Evolutionary conservation across 805 yeast species (phyloP).

Genomic region (Candida schatavii): DNA sequence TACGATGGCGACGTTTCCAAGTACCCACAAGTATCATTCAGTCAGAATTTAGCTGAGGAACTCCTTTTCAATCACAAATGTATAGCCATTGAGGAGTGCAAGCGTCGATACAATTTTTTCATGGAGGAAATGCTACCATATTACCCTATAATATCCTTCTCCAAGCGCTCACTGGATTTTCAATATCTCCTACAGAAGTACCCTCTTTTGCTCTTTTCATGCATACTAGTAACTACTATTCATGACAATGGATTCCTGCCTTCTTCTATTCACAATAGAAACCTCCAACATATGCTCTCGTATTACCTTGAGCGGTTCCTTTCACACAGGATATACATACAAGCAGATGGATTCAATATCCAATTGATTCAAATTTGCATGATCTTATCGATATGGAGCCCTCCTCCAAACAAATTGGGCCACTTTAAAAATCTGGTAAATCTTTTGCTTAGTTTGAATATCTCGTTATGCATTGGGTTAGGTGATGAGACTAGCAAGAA

Average conservation of each 20-base stretch:
- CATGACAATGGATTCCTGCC: conserved; percentile 28
- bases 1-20: background rate
- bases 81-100: conserved; percentile 31
- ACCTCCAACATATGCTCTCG: conserved; percentile 37
- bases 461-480: conserved; percentile 49
- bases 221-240: conserved; percentile 46
- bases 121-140: conserved; percentile 37
- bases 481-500: conserved; percentile 28
- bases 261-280: conserved; percentile 5
- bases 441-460: conserved; percentile 41
- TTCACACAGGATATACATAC: conserved; percentile 42
- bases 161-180: conserved; percentile 31
- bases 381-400: conserved; percentile 49
- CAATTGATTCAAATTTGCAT: conserved; percentile 42
- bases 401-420: conserved; percentile 51
- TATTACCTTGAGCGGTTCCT: conserved; percentile 46
- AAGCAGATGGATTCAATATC: conserved; percentile 41
- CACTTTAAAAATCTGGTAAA: conserved; percentile 53
- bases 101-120: conserved; percentile 32
- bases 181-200: conserved; percentile 39
- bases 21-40: conserved; percentile 1
- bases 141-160: conserved; percentile 49
- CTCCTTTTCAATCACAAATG: conserved; percentile 32
- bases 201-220: conserved; percentile 43
- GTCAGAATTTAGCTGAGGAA: conserved; percentile 33